Evolutionary conservation across 192 early-diverging fungal genomes (phyloP).

Genomic region (Polychytrium aggregatum): DNA sequence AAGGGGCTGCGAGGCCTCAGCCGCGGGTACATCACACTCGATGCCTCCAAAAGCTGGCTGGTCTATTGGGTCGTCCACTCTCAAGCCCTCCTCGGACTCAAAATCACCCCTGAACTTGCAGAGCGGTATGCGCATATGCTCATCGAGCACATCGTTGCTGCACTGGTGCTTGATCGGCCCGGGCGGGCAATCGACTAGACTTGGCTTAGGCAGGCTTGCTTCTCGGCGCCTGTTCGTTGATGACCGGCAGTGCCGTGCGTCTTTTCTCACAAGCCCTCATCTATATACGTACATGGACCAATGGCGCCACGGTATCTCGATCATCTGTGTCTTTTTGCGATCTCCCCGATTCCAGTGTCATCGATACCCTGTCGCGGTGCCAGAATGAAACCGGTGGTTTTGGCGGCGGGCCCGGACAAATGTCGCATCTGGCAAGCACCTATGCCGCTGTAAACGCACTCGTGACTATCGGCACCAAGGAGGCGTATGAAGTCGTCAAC

Average conservation of each 20-base stretch:
- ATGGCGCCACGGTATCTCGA: no score
- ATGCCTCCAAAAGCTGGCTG: constrained; percentile 86
- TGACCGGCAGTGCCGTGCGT: no score
- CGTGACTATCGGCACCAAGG: constrained; percentile 62
- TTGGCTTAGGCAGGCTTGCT: no score
- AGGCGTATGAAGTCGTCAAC: constrained; percentile 57
- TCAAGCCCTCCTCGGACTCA: constrained; percentile 59
- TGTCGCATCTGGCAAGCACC: constrained; percentile 78
- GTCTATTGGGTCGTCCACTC: constrained; percentile 83
- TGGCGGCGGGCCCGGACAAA: constrained; percentile 73
- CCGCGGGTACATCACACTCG: constrained; percentile 49
- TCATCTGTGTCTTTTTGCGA: no score
- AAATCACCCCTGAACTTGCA: constrained; percentile 28
- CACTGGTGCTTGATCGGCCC: neutral
- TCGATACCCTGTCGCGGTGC: constrained; percentile 50
- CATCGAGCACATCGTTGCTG: neutral
- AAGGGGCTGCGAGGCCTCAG: constrained; percentile 39
- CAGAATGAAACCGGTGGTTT: constrained; percentile 73
- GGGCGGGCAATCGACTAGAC: no score
- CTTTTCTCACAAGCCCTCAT: no score
- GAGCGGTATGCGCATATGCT: no score
- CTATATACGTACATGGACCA: no score
- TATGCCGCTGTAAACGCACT: constrained; percentile 81
- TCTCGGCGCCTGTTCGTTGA: no score
- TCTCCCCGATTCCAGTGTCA: constrained; percentile 25